These are phyloP conservation scores for Tolypocladium nubicola DNA, from an alignment of 2,329 filamentous ascomycete species.

Conservation along the genomic window DNA sequence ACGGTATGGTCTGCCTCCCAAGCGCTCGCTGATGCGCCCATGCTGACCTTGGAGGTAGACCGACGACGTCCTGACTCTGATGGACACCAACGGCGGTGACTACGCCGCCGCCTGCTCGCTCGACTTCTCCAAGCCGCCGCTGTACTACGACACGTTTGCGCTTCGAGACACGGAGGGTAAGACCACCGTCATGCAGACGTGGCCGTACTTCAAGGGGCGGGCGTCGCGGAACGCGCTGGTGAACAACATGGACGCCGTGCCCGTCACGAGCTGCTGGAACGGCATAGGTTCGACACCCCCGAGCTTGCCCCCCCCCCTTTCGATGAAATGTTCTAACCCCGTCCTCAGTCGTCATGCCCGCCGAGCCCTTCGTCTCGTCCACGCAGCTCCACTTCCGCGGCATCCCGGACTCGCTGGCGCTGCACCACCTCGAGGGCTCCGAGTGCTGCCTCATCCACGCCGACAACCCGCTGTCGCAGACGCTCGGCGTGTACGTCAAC, in stretches of 20 bases:
- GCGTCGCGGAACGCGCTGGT: conserved; percentile 43
- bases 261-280: conserved; percentile 35
- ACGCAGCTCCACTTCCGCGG: conserved; percentile 48
- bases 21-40: neutral
- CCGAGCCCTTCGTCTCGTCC: conserved; percentile 41
- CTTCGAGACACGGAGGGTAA: conserved; percentile 42
- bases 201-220: conserved; percentile 46
- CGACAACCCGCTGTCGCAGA: conserved; percentile 49
- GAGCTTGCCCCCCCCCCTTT: too few relatives aligned
- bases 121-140: conserved; percentile 43
- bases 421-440: conserved; percentile 58
- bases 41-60: conserved; percentile 24
- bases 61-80: conserved; percentile 42
- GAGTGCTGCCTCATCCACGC: conserved; percentile 72
- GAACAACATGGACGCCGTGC: conserved; percentile 32
- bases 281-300: conserved; percentile 23
- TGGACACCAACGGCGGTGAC: conserved; percentile 45
- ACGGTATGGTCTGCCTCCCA: conserved; percentile 24
- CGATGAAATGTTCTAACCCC: neutral
- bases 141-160: conserved; percentile 54
- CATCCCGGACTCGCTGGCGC: conserved; percentile 50
- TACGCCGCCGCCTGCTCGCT: conserved; percentile 54
- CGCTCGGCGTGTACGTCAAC: conserved; percentile 54
- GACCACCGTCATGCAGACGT: conserved; percentile 40
- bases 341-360: conserved; percentile 34